Percentiles rank a stretch among this genome's conserved stretches.
These are phyloP conservation scores for Hermanozyma aechmeae DNA, from an alignment of 805 yeast genomes.

Conservation along the genomic window DNA sequence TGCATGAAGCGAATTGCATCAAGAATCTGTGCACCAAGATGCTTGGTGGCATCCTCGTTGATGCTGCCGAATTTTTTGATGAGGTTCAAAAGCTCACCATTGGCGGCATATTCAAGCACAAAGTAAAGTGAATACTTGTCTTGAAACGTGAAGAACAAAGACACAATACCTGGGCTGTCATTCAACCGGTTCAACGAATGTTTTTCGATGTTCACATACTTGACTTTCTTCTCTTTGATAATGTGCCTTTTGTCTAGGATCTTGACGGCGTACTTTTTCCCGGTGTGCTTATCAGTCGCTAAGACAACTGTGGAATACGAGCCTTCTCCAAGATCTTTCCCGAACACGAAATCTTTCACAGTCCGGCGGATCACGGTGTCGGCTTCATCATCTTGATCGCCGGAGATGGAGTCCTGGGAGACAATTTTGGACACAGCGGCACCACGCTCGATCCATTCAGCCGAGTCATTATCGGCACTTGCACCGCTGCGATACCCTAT, in stretches of 20 bases:
- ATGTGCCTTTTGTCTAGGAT: slow-evolving; percentile 69
- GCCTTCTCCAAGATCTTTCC: slow-evolving; percentile 35
- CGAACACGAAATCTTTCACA: slow-evolving; percentile 33
- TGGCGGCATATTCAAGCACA: slow-evolving; percentile 69
- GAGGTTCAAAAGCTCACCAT: slow-evolving; percentile 64
- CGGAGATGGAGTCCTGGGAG: too few species aligned
- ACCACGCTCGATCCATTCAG: too few species aligned
- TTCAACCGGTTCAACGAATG: slow-evolving; percentile 67
- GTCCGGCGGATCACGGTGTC: slow-evolving; percentile 22
- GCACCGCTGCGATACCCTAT: too few species aligned
- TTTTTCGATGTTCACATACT: slow-evolving; percentile 77
- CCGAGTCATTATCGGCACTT: too few species aligned
- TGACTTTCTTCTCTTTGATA: slow-evolving; percentile 73
- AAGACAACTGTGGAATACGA: slow-evolving; percentile 37
- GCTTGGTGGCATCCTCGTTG: slow-evolving; percentile 57
- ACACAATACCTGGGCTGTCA: slow-evolving; percentile 52
- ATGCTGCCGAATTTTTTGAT: slow-evolving; percentile 64
- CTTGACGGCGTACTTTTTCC: slow-evolving; percentile 64
- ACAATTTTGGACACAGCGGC: too few species aligned
- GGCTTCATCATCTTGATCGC: slow-evolving; percentile 8
- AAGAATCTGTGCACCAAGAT: slow-evolving; percentile 64
- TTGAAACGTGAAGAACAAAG: slow-evolving; percentile 70
- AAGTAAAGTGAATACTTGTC: slow-evolving; percentile 66
- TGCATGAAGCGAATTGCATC: slow-evolving; percentile 62
- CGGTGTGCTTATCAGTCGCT: slow-evolving; percentile 43